Percentiles rank a stretch among this genome's conserved stretches.
Conservation (phyloP, 1,284 basidiomycete genomes). For the Malassezia pachydermatis region DNA sequence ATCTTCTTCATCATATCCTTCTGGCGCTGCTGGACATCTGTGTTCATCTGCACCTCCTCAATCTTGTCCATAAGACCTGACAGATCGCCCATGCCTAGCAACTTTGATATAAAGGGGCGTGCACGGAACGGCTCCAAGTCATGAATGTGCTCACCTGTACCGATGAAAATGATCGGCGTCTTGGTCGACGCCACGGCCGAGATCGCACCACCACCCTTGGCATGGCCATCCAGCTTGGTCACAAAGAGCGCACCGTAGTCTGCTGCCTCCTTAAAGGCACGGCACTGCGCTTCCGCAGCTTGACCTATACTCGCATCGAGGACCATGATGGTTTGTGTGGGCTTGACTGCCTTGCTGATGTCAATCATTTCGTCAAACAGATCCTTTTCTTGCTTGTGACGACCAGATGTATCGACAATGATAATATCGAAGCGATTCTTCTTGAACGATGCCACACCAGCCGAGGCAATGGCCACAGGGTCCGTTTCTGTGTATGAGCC, state of each 20-base stretch:
- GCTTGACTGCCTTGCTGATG: constrained; percentile 82
- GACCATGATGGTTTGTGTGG: constrained; percentile 54
- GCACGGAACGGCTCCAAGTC: constrained; percentile 93
- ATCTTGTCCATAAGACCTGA: constrained; percentile 77
- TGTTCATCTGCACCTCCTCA: constrained; percentile 56
- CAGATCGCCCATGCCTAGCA: constrained; percentile 89
- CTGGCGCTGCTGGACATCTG: constrained; percentile 61
- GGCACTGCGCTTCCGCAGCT: constrained; percentile 88
- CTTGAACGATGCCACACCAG: constrained; percentile 93
- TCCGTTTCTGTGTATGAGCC: constrained; percentile 98
- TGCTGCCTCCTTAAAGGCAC: constrained; percentile 94
- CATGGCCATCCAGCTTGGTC: constrained; percentile 98
- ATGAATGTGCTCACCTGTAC: constrained; percentile 89
- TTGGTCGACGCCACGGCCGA: constrained; percentile 97
- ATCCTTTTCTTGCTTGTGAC: constrained; percentile 95
- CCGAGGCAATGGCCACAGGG: constrained; percentile 83
- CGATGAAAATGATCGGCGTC: constrained; percentile 97
- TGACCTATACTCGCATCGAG: constrained; percentile 60
- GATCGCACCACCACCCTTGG: constrained; percentile 97
- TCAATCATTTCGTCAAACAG: constrained; percentile 97
- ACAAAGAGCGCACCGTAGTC: constrained; percentile 98
- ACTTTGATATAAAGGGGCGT: constrained; percentile 91
- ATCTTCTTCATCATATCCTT: constrained; percentile 98
- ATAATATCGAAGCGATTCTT: constrained; percentile 97
- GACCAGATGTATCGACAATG: constrained; percentile 94